phyloP scores from a whole-genome alignment of 2,329 filamentous ascomycete species.

The Aspergillus sp. region DNA sequence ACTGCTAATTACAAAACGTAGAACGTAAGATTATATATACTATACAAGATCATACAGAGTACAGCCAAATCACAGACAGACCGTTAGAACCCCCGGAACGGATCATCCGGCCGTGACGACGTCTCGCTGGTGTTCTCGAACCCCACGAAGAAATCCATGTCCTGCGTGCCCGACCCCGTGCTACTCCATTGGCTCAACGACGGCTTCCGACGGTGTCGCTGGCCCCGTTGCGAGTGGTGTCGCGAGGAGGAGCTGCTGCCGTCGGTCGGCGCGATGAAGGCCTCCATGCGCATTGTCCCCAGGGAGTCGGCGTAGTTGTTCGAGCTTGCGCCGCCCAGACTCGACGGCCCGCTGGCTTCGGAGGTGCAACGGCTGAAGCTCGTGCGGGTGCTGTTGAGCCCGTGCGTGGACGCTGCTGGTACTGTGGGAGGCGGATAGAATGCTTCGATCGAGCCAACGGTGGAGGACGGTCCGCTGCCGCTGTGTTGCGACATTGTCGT shows the following conservation, averaged over 20 bases:
- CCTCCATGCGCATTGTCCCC: conserved; percentile 92
- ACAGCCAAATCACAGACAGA: no score
- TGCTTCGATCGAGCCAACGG: conserved; percentile 53
- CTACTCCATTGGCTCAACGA: conserved; percentile 25
- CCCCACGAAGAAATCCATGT: conserved; percentile 20
- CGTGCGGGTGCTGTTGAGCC: conserved; percentile 27
- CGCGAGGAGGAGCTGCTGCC: conserved; percentile 7
- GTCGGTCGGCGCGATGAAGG: conserved; percentile 63
- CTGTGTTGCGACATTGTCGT: conserved; percentile 40
- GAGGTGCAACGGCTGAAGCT: conserved; percentile 47
- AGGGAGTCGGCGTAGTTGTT: conserved; percentile 74
- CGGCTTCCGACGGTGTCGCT: conserved; percentile 22
- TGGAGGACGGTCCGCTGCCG: conserved; percentile 35
- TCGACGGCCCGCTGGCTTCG: conserved; percentile 42
- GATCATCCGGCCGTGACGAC: conserved; percentile 36
- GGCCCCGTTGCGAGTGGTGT: conserved; percentile 8
- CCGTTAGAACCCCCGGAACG: conserved; percentile 38
- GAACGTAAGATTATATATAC: no score
- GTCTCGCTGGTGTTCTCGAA: conserved; percentile 31
- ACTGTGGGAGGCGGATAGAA: conserved; percentile 30
- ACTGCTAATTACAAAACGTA: no score
- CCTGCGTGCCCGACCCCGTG: conserved; percentile 13
- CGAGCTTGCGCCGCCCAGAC: conserved; percentile 31
- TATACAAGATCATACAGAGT: no score
- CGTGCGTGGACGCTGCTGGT: conserved; percentile 12